Base-by-base conservation (phyloP, 192 early-diverging fungal species). In the Lunasporangiospora selenospora region DNA sequence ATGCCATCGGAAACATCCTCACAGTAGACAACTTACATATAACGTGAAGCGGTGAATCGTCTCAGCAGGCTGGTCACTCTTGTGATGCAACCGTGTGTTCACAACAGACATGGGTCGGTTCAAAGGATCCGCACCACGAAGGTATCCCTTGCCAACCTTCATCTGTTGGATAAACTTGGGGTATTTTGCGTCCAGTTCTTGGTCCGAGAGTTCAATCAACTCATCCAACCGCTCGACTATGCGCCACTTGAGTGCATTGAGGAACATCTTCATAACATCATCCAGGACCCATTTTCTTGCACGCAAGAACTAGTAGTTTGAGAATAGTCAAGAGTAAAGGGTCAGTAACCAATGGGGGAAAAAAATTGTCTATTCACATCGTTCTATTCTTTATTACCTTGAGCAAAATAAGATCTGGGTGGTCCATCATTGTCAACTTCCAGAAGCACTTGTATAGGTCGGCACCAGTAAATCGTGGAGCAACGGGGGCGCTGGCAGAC, bases 251-350 rank as follows among this genome's bases (percentile, higher is more conserved):
- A 96, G 70, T 6, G 87, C 79, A n/a, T 81, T 70, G 23, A 89
- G 46, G 13, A 89, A 62, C 95, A 95, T 95, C 8, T 65, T 77
- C 8, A 89, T 65, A 1, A 92, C 92, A 55, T 88, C 88, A 23
- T 89, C 79, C 12, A 92, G 73, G 45, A 94, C 83, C 93, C 94
- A 97, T 58, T 96, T 96, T 53, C 95, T 85, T 38, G 95, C 95
- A 40, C 95, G 86, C 49, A 97, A 73, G 77, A 93, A 96, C 69
- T 73, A 51, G 40, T 16, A 18, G 6, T 8, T 6, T 32, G 6
- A 15, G 13, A 26, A 23, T 4, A 39, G 18, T 3, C 10, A 47
- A 36, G 27, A n/a, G n/a, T n/a, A n/a, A n/a, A n/a, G n/a, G n/a
- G n/a, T n/a, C n/a, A n/a, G n/a, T n/a, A n/a, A 41, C 29, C 39